Base-by-base conservation (phyloP, 176 grass and related monocot genomes). In the Pharus latifolius region DNA sequence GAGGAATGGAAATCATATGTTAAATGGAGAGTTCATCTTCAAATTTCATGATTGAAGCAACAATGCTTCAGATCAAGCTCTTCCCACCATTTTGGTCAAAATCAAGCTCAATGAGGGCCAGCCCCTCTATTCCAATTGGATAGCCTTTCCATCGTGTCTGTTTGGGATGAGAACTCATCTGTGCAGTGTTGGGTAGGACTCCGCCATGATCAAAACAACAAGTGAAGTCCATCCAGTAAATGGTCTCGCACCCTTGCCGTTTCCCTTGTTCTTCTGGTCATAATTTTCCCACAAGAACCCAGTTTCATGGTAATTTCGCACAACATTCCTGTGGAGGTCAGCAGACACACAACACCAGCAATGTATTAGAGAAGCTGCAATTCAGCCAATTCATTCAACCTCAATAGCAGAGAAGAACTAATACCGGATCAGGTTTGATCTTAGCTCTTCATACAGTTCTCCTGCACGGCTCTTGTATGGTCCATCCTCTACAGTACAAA, bases 281-380 rank as follows among this genome's bases (percentile, higher is more conserved):
- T 86, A 98, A 41, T 93, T 92, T 74, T 93, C 95, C 89, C 89
- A 98, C 70, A 98, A 93, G 72, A 93, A 98, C 0, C 95, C 95
- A 0, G 79, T 90, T 64, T 86, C 67, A 16, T 88, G 41, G 76
- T 93, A 98, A 49, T 93, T 98, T 34, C 60, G 64, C 50, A 65
- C 90, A 6, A 93, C 85, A 49, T 98, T 98, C 63, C 95, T 98
- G 72, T n/a, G 29, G 56, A 41, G 3, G 25, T 1, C 52, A 83
- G 33, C 34, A 75, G 0, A 10, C 6, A 80, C 49, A 3, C 42
- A 73, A 10, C 13, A 64, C 20, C 24, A 83, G 13, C 33, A 25
- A 72, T 40, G 0, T 3, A 7, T 77, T 42, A 78, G 51, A 55
- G 20, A 66, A 55, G 29, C n/a, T 70, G 10, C n/a, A 53, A 14